Conservation (phyloP, 331 rosid species). For the Spiraea crenata region DNA sequence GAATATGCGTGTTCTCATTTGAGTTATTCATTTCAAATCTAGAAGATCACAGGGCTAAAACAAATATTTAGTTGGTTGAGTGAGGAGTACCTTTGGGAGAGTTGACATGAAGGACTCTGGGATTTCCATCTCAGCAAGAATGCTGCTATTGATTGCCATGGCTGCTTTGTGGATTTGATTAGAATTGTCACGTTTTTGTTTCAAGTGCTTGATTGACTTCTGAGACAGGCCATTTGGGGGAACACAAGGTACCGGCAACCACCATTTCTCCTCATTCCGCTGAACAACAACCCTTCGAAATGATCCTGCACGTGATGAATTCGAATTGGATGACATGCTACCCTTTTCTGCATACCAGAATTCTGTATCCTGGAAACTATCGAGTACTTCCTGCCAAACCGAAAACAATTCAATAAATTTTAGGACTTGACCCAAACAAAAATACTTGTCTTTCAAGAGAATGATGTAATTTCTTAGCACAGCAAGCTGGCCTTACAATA, state of each 20-base stretch:
- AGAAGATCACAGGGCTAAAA: not conserved
- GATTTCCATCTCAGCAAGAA: constrained; percentile 86
- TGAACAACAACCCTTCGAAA: constrained; percentile 56
- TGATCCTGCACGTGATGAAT: constrained; percentile 56
- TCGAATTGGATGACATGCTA: constrained; percentile 67
- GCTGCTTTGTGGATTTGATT: constrained; percentile 96
- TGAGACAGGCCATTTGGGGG: constrained; percentile 76
- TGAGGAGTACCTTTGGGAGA: constrained; percentile 80
- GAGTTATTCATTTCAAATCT: not conserved
- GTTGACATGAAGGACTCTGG: constrained; percentile 67
- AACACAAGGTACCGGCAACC: constrained; percentile 94
- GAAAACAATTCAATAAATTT: constrained; percentile 10
- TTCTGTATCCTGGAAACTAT: constrained; percentile 69
- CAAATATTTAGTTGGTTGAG: not conserved
- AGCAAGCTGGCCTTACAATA: constrained; percentile 43
- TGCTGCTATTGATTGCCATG: constrained; percentile 82
- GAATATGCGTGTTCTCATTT: too few relatives aligned
- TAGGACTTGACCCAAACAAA: constrained; percentile 10
- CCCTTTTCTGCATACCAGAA: constrained; percentile 93
- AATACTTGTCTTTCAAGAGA: constrained; percentile 13
- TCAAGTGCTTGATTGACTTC: constrained; percentile 65
- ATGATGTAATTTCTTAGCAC: not conserved
- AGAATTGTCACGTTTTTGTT: constrained; percentile 70
- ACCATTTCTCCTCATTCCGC: constrained; percentile 94
- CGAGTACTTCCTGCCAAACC: constrained; percentile 69